Percentiles rank a stretch among this genome's conserved stretches.
Evolutionary conservation across 495 filamentous ascomycete genomes (phyloP).

Genomic region (Aspergillus panamensis): DNA sequence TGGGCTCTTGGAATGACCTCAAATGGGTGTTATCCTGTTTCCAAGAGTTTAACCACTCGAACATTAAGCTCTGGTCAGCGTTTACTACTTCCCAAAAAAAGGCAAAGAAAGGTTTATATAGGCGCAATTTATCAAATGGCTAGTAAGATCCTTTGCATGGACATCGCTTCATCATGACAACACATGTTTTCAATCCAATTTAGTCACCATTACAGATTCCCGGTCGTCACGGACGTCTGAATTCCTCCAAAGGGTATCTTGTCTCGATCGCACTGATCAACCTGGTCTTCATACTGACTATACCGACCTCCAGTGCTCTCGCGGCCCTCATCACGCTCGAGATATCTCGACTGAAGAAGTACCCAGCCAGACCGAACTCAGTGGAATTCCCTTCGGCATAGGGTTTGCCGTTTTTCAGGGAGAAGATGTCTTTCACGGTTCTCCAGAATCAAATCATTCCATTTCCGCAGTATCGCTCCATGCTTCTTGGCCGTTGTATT

Average conservation of each 20-base stretch:
- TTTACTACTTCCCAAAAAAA: too few relatives aligned
- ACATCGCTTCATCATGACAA: not conserved
- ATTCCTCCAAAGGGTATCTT: constrained; percentile 51
- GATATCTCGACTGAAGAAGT: constrained; percentile 30
- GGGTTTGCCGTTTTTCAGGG: constrained; percentile 61
- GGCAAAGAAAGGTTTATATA: too few relatives aligned
- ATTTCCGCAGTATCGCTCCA: constrained; percentile 58
- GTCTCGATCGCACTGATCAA: constrained; percentile 26
- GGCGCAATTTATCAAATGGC: too few relatives aligned
- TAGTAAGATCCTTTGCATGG: too few relatives aligned
- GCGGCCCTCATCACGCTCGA: constrained; percentile 22
- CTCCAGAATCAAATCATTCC: constrained; percentile 74
- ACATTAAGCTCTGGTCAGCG: too few relatives aligned
- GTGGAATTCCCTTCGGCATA: constrained; percentile 48
- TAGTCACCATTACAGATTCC: constrained; percentile 2
- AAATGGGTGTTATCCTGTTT: not conserved
- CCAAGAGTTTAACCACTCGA: not conserved
- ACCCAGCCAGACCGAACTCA: constrained; percentile 31
- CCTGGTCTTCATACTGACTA: constrained; percentile 35
- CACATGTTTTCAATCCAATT: not conserved
- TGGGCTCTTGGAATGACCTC: not conserved
- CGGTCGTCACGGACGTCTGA: constrained; percentile 38
- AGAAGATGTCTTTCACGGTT: constrained; percentile 58
- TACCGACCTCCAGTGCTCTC: constrained; percentile 24
- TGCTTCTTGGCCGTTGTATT: constrained; percentile 16